Conservation (phyloP, 75 land plant species). For the Isoetes taiwanensis region DNA sequence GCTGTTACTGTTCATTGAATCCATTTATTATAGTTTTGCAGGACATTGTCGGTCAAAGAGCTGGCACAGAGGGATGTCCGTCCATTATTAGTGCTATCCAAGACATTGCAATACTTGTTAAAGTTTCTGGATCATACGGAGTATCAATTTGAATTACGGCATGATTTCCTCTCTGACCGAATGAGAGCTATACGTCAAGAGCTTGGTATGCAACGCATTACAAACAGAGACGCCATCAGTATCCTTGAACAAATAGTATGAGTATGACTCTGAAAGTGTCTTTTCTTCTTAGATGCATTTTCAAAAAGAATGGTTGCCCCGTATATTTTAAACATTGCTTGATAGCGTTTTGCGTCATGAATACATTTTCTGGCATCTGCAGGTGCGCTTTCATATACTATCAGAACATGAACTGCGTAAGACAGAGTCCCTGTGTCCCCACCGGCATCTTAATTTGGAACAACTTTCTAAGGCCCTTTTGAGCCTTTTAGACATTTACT, state of each 20-base stretch:
- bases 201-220: conserved; percentile 62
- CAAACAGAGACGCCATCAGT: conserved; percentile 37
- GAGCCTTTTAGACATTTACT: conserved; percentile 51
- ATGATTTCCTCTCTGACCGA: conserved; percentile 86
- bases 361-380: conserved; percentile 12
- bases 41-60: conserved; percentile 43
- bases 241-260: conserved; percentile 82
- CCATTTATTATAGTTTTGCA: conserved; percentile 99
- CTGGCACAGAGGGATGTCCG: conserved; percentile 51
- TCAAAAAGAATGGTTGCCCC: not conserved
- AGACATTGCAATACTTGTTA: conserved; percentile 52
- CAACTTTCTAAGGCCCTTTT: conserved; percentile 70
- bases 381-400: conserved; percentile 82
- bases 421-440: too few relatives aligned
- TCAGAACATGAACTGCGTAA: conserved; percentile 54
- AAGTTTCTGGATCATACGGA: conserved; percentile 41
- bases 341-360: not conserved
- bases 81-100: conserved; percentile 52
- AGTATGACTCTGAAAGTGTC: not conserved
- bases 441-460: conserved; percentile 55
- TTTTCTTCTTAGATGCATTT: not conserved
- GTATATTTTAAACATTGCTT: not conserved
- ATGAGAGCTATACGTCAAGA: conserved; percentile 90
- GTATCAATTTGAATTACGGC: conserved; percentile 56
- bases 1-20: too few relatives aligned